Base-by-base conservation (phyloP, 257 asterid genomes). In the Jaltomata sinuosa region DNA sequence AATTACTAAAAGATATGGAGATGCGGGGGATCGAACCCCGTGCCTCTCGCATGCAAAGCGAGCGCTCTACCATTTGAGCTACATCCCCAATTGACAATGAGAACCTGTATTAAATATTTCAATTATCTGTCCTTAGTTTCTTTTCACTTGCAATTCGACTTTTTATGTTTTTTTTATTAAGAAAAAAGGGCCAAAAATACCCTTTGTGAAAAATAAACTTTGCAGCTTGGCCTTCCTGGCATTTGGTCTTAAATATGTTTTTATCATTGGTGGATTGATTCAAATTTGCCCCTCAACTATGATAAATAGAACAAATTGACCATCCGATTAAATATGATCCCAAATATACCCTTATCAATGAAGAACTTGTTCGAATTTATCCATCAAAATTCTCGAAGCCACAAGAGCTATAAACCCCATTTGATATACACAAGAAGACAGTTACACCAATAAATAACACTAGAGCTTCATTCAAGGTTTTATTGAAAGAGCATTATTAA, bases 41-140 rank as follows among this genome's bases (percentile, higher is more conserved):
- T 96, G 93, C 98, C 98, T 96, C 99, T 92, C 95, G 96, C 98
- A 92, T 93, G 98, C 98, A 91, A 94, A 94, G 97, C 94, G 93
- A 92, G 99, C 95, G 94, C 97, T 94, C 97, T 94, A 94, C 97
- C 98, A 92, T 94, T 92, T 96, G 98, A 94, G 98, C 97, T 91
- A 93, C 97, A 96, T 93, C 96, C 97, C 99, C 59, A 47, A 2
- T 6, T n/a, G n/a, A n/a, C n/a, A n/a, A n/a, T n/a, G n/a, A n/a
- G n/a, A n/a, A n/a, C n/a, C n/a, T n/a, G n/a, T n/a, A n/a, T n/a
- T n/a, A n/a, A 32, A 32, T 32, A 32, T 32, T 32, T 32, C n/a
- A n/a, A n/a, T n/a, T 32, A 32, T 32, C 3, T 32, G 36, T 32
- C 36, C 2, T 32, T 32, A 32, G 3, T 32, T 32, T 32, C 3